Evolutionary conservation across 2,329 filamentous ascomycete genomes (phyloP).

Genomic region (Thelonectria olida): DNA sequence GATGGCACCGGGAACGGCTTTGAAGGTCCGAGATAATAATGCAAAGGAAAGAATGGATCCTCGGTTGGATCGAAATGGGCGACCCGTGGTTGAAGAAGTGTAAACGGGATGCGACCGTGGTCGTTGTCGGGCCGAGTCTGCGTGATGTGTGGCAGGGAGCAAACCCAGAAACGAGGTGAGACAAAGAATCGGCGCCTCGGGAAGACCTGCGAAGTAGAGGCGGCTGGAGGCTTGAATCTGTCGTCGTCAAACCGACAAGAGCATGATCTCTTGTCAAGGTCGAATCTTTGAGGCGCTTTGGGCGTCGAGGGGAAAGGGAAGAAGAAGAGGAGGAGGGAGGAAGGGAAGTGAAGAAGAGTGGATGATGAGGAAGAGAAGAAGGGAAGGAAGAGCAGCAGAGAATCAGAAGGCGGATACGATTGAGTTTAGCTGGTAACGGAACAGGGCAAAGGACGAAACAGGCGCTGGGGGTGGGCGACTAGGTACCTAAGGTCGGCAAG

Average conservation of each 20-base stretch:
- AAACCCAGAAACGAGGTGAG: constrained; percentile 40
- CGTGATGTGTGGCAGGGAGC: constrained; percentile 30
- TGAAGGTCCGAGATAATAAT: constrained; percentile 6
- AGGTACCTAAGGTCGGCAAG: constrained; percentile 29
- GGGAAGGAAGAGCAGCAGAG: constrained; percentile 33
- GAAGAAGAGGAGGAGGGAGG: background rate
- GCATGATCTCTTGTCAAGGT: constrained; percentile 36
- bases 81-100: constrained; percentile 13
- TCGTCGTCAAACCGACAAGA: constrained; percentile 41
- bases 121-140: constrained; percentile 38
- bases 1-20: constrained; percentile 21
- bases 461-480: constrained; percentile 34
- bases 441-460: constrained; percentile 22
- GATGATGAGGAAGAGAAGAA: constrained; percentile 28
- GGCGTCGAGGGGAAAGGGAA: constrained; percentile 28
- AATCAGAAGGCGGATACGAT: constrained; percentile 37
- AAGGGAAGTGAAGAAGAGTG: constrained; percentile 14
- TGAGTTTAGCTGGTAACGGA: constrained; percentile 36
- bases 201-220: constrained; percentile 36
- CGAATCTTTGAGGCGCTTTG: constrained; percentile 27
- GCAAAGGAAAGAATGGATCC: constrained; percentile 26
- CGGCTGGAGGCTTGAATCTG: constrained; percentile 37
- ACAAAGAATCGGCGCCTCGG: constrained; percentile 44
- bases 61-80: constrained; percentile 16
- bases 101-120: constrained; percentile 24